Base-by-base conservation (phyloP, 2,329 filamentous ascomycete genomes). In the Beauveria australis region DNA sequence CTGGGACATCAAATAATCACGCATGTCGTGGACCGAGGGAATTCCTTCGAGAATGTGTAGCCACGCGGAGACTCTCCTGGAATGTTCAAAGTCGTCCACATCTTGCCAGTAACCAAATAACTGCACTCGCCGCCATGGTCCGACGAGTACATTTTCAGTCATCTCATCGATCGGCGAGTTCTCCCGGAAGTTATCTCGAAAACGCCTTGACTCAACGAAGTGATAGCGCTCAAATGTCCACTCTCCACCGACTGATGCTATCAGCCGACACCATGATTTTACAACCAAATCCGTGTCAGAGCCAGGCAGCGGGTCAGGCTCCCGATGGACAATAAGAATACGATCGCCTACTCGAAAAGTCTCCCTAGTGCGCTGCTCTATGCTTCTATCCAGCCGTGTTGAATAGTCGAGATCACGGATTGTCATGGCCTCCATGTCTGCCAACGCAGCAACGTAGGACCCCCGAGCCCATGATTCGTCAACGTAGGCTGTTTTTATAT, bases 11-110 rank as follows among this genome's bases (percentile, higher is more conserved):
- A 87, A 68, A 64, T 79, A 81, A 0, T 69, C 52, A 65, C 74
- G 76, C 79, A 92, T 85, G 0, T 83, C 75, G 14, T 75, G 67
- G 3, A 92, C 80, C 1, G 80, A 73, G 0, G 89, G 89, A 3
- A 91, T 74, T 1, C 81, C 78, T 14, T 83, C 76, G 0, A 91
- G 73, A 22, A 82, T 64, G 9, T 85, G 68, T 4, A 73, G 69
- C 58, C 84, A 66, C 5, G 66, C 63, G 1, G 53, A 7, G n/a
- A 59, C 53, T 28, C 64, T 66, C 0, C 66, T 48, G 6, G 22
- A 18, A 19, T 41, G 41, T 26, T 54, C 43, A 6, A 72, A 59
- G 5, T 57, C 61, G 22, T 70, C 68, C 5, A 72, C 47, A 26
- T 72, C 66, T 33, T 64, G 60, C 18, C 56, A 63, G 41, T 67